Conservation (phyloP, 83 land plant species). For the Picea abies region DNA sequence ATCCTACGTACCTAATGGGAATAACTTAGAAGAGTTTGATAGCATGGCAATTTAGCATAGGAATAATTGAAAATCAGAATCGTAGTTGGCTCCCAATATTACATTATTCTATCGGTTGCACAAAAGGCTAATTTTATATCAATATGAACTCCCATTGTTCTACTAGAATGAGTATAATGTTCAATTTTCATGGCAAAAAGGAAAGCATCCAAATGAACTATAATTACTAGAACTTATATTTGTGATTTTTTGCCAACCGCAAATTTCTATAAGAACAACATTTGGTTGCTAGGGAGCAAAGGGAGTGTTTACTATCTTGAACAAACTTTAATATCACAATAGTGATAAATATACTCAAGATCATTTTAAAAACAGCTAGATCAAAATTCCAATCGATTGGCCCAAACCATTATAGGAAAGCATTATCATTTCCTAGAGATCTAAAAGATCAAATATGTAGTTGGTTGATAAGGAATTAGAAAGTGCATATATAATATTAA, state of each 20-base stretch:
- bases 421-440: constrained; percentile 74
- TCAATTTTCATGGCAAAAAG: too few species aligned
- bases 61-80: too few species aligned
- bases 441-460: background rate
- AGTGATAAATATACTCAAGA: constrained; percentile 75
- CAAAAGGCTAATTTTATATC: too few species aligned
- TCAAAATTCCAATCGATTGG: constrained; percentile 45
- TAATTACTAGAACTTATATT: background rate
- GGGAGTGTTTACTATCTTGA: constrained; percentile 49
- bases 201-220: background rate
- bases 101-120: too few species aligned
- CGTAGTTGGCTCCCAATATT: too few species aligned
- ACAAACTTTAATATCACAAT: constrained; percentile 70
- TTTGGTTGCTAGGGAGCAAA: background rate
- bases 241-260: background rate
- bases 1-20: too few species aligned
- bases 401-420: constrained; percentile 80
- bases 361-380: constrained; percentile 49
- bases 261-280: too few species aligned
- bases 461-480: background rate
- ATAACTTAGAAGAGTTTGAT: too few species aligned
- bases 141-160: too few species aligned
- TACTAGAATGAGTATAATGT: too few species aligned
- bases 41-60: too few species aligned
- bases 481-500: background rate